Conservation (phyloP, 257 asterid genomes). For the Solanum rostratum region DNA sequence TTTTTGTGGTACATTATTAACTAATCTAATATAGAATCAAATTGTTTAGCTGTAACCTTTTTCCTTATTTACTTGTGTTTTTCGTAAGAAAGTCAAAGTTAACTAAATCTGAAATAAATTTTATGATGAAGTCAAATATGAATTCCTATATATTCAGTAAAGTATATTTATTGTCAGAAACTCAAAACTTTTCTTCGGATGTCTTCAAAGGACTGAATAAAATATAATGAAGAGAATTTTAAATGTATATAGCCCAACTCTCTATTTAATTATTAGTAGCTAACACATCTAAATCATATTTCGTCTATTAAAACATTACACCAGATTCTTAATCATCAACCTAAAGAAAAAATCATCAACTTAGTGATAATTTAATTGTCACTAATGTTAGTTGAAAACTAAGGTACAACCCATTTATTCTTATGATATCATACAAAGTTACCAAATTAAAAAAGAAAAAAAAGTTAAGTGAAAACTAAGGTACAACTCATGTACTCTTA, state of each 20-base stretch:
- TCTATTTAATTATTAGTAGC: background rate
- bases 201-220: background rate
- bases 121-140: background rate
- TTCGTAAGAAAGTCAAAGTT: background rate
- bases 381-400: background rate
- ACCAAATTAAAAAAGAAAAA: background rate
- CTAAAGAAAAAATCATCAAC: no score
- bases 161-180: background rate
- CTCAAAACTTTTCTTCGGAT: background rate
- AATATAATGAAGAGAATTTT: background rate
- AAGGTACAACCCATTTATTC: no score
- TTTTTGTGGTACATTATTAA: background rate
- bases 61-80: background rate
- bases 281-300: background rate
- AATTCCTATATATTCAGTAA: background rate
- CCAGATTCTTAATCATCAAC: background rate
- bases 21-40: background rate
- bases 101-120: background rate
- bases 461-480: no score
- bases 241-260: background rate
- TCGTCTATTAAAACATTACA: background rate
- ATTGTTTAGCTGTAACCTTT: background rate
- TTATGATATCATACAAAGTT: no score
- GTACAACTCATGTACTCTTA: no score
- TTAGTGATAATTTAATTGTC: background rate